Base-by-base conservation (phyloP, 2,329 filamentous ascomycete genomes). In the Onygenales sp. region DNA sequence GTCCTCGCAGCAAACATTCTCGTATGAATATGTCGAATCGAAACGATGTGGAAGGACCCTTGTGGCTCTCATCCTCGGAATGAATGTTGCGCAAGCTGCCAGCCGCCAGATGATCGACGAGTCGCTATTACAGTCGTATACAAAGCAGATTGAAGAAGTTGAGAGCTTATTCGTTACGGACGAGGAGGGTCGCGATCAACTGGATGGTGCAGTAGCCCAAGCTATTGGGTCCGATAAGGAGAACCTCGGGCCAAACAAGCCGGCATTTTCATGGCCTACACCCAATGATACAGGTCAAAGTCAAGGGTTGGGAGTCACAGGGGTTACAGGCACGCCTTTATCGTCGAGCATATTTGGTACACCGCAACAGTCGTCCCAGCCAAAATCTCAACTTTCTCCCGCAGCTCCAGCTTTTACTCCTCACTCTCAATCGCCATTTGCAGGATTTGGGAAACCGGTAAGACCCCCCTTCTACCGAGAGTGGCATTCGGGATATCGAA, bases 41-140 rank as follows among this genome's bases (percentile, higher is more conserved):
- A 85, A 85, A 65, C 75, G 81, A 40, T 70, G 74, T 52, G 74
- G 75, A 21, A 74, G 82, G 58, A 76, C 71, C 2, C 65, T 82
- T n/a, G 74, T 76, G 21, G 77, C 81, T 7, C 67, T 85, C 32
- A 77, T 84, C 51, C 74, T 78, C 60, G 81, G 81, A 11, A 67
- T 82, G 63, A 75, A 68, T 44, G 74, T 83, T 45, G 68, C 68
- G 44, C 71, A 78, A 59, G 79, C 82, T 14, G 71, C 70, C 42
- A 67, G 63, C 13, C 64, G 72, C 44, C 76, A 75, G 7, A 71
- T 80, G 67, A 66, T 83, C 42, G 72, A 76, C n/a, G 67, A 68
- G 7, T 65, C 63, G 27, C 63, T 68, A 13, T 61, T 74, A 27
- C 60, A 59, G 33, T 55, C 60, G 45, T 61, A 66, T 45, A 62